phyloP scores from a whole-genome alignment of 768 basidiomycete species.

The Russula earlei region DNA sequence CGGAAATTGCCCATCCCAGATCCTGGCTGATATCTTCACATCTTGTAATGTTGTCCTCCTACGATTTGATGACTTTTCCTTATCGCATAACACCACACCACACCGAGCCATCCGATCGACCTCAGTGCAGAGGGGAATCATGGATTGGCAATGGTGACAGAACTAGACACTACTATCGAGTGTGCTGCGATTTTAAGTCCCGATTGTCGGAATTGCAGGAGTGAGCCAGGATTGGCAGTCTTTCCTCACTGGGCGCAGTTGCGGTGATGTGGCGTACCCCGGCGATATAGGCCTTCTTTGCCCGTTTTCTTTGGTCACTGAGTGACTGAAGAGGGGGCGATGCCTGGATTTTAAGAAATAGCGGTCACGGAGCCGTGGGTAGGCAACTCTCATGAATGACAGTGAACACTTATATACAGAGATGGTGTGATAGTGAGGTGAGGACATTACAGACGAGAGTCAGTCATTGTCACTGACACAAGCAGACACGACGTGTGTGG shows the following conservation, averaged over 20 bases:
- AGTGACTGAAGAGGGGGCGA: not conserved
- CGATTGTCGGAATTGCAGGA: not conserved
- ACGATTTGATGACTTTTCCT: not conserved
- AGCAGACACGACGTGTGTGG: too few species aligned
- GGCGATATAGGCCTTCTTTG: not conserved
- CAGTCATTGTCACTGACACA: too few species aligned
- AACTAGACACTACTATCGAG: not conserved
- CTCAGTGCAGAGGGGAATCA: not conserved
- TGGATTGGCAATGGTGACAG: not conserved
- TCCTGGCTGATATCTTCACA: not conserved
- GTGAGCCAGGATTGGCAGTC: not conserved
- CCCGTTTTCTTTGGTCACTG: not conserved
- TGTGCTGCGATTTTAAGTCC: not conserved
- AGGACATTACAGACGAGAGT: not conserved
- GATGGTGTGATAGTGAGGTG: not conserved
- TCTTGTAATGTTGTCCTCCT: not conserved
- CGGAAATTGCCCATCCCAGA: not conserved
- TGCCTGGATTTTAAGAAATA: not conserved
- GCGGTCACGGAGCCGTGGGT: not conserved
- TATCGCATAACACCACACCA: too few species aligned
- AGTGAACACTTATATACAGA: not conserved
- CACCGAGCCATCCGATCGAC: not conserved
- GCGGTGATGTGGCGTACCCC: not conserved
- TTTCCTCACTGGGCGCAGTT: not conserved
- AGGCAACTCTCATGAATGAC: not conserved